Evolutionary conservation across 371 early-diverging fungal genomes (phyloP).

Genomic region (Cladochytrium tenue): DNA sequence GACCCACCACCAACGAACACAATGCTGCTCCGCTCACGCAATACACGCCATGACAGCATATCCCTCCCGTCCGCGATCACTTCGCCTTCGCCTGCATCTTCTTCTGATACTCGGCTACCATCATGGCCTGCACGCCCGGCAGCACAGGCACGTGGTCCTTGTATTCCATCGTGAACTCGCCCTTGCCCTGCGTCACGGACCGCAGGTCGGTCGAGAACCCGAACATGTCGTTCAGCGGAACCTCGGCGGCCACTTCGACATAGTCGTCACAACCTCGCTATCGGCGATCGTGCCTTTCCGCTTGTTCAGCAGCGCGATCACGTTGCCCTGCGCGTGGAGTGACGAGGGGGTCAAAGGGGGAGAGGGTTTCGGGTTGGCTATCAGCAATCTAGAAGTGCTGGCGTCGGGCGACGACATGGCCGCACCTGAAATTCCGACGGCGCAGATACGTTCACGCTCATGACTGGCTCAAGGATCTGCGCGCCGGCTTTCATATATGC

Average conservation of each 20-base stretch:
- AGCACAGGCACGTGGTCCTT: conserved; percentile 82
- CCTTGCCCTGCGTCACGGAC: conserved; percentile 89
- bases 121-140: conserved; percentile 77
- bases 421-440: conserved; percentile 87
- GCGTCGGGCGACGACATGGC: conserved; percentile 1
- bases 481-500: conserved; percentile 81
- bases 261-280: conserved; percentile 92
- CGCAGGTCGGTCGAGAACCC: conserved; percentile 95
- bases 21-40: no score
- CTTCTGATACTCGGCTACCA: conserved; percentile 83
- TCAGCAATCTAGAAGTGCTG: not conserved
- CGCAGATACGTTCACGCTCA: conserved; percentile 89
- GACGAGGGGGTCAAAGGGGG: not conserved
- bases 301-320: conserved; percentile 91
- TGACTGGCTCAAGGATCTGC: conserved; percentile 91
- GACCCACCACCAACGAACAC: no score
- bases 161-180: conserved; percentile 98
- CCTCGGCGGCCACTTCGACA: conserved; percentile 78
- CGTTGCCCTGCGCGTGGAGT: conserved; percentile 57
- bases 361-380: not conserved
- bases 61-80: no score
- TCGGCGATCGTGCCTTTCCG: conserved; percentile 94
- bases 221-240: conserved; percentile 95
- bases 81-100: conserved; percentile 27
- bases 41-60: no score